Conservation (phyloP, 352 stramenopile species). For the Phytophthora aleatoria region DNA sequence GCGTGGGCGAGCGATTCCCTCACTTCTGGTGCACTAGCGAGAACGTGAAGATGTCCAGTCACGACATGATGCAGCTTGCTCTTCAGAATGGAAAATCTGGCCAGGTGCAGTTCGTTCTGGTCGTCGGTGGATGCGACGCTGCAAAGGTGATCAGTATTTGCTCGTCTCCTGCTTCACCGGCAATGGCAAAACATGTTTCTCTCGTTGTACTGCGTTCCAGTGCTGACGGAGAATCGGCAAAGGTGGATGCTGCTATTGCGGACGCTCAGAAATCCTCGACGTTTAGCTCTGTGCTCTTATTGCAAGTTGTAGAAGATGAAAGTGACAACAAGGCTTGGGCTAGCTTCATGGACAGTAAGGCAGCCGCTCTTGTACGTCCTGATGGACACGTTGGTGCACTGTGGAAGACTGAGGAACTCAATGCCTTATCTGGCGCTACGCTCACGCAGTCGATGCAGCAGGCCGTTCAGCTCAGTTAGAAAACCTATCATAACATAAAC, state of each 20-base stretch:
- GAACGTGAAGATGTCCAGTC: constrained; percentile 46
- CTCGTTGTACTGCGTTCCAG: constrained; percentile 41
- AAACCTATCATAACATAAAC: neutral
- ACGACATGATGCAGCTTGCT: constrained; percentile 42
- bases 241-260: constrained; percentile 12
- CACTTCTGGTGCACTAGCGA: constrained; percentile 61
- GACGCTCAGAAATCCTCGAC: constrained; percentile 15
- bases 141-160: constrained; percentile 22
- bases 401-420: constrained; percentile 43
- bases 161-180: constrained; percentile 9
- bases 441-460: constrained; percentile 34
- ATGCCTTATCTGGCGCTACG: constrained; percentile 13
- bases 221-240: constrained; percentile 22
- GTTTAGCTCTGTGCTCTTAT: constrained; percentile 45
- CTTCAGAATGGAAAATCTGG: constrained; percentile 10
- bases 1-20: constrained; percentile 64
- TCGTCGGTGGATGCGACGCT: constrained; percentile 46
- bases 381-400: constrained; percentile 80
- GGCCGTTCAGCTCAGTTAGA: constrained; percentile 38
- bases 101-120: constrained; percentile 61
- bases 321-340: constrained; percentile 40
- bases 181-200: constrained; percentile 39
- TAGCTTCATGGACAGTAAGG: constrained; percentile 39
- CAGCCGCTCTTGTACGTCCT: constrained; percentile 70
- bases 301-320: constrained; percentile 33